Evolutionary conservation across 2,329 filamentous ascomycete genomes (phyloP), one percentile per base, ranked within the genome.

Genomic region (Delphinella strobiligena): DNA sequence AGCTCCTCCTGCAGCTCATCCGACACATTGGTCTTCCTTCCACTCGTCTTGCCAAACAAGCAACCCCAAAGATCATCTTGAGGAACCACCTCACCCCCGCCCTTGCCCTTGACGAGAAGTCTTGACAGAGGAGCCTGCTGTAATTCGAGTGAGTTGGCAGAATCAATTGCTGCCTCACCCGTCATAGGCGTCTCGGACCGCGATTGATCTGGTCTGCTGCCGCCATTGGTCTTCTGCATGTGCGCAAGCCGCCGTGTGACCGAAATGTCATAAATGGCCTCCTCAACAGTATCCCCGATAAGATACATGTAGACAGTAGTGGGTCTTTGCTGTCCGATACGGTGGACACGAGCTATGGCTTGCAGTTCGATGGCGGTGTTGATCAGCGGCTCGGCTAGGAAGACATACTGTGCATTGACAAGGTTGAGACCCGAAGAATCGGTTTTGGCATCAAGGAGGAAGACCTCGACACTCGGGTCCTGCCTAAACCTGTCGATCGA

Each of bases 221-320:
- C 46, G 29, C 24, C 34, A 19, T 37, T 37, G 42, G 10, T 27
- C 38, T 42, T 42, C 54, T 60, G 65, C 2, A 95, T 81, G 54
- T 95, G 86, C 41, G 80, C 76, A 50, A 94, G 65, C 3, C 89
- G 78, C 19, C 87, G 72, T 44, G 72, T 69, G 1, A 93, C 85
- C 0, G 85, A 91, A 24, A 95, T 73, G 43, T 88, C 77, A 61
- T 96, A 87, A 46, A 96, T 93, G 2, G 82, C 82, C 62, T 93
- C 82, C 55, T 98, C 91, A 0, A 96, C 85, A 0, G 89, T 93
- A 37, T 82, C 84, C 12, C 81, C 77, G n/a, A 95, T 75, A 2
- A 96, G 71, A 56, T 96, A 96, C 59, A 95, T 81, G 82, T 88
- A 96, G 1, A 96, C 87, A 0, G 85, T 94, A 0, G 91, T 98